Conservation (phyloP, 257 asterid species). For the Osmanthus fragrans region DNA sequence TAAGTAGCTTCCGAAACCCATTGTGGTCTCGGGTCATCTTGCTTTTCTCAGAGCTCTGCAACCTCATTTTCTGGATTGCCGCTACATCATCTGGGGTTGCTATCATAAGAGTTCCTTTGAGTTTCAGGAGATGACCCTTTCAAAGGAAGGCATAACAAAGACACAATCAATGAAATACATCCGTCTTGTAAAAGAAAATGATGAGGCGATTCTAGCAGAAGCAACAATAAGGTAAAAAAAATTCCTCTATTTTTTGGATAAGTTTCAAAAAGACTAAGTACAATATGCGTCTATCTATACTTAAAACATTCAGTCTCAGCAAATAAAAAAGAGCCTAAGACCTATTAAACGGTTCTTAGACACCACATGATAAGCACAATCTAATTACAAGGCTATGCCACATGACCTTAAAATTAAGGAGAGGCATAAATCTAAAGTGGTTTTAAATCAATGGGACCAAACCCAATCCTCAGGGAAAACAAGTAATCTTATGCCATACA, state of each 20-base stretch:
- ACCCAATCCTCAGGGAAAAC: slow-evolving; percentile 13
- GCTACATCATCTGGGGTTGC: slow-evolving; percentile 91
- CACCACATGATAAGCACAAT: neutral
- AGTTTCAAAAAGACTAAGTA: slow-evolving; percentile 3
- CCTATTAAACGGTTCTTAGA: neutral
- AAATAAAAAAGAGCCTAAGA: slow-evolving; percentile 5
- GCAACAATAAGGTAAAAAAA: slow-evolving; percentile 12
- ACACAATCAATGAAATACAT: slow-evolving; percentile 27
- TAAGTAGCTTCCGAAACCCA: slow-evolving; percentile 75
- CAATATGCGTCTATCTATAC: neutral
- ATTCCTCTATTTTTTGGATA: neutral
- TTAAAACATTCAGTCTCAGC: slow-evolving; percentile 1
- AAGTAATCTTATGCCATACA: neutral
- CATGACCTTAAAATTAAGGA: slow-evolving; percentile 8
- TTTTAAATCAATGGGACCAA: slow-evolving; percentile 18
- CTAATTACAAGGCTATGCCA: neutral
- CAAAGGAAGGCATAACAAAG: slow-evolving; percentile 23
- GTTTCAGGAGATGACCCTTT: slow-evolving; percentile 93
- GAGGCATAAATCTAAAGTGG: slow-evolving; percentile 1
- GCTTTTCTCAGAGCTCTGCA: slow-evolving; percentile 82
- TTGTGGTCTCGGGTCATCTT: slow-evolving; percentile 96
- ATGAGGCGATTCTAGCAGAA: slow-evolving; percentile 15
- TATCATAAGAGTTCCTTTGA: slow-evolving; percentile 89
- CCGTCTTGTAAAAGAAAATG: slow-evolving; percentile 3
- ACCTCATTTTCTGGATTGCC: slow-evolving; percentile 74